Evolutionary conservation across 2,329 filamentous ascomycete genomes (phyloP).

Genomic region (Pseudogymnoascus verrucosus): DNA sequence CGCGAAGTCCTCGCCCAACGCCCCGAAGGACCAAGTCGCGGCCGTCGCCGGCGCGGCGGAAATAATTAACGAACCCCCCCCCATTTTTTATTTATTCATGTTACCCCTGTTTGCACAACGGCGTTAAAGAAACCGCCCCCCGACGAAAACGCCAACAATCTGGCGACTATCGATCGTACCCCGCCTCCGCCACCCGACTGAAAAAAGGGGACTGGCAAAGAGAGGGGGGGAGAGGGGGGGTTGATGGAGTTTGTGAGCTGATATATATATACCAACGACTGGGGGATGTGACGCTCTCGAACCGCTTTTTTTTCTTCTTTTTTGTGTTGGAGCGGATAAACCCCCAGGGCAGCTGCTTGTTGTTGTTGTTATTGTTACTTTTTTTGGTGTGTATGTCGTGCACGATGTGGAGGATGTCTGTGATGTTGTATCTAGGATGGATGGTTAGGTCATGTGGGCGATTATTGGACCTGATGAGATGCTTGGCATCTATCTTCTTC

Average conservation of each 20-base stretch:
- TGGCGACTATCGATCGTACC: not conserved
- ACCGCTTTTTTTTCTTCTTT: not conserved
- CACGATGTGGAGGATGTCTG: not conserved
- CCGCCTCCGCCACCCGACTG: not conserved
- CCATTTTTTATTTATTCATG: not conserved
- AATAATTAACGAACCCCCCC: slow-evolving; percentile 17
- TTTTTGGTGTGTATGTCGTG: not conserved
- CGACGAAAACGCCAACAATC: not conserved
- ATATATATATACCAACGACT: not conserved
- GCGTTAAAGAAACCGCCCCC: not conserved
- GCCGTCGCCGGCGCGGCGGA: slow-evolving; percentile 60
- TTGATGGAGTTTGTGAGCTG: not conserved
- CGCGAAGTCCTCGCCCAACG: slow-evolving; percentile 80
- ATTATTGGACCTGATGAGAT: not conserved
- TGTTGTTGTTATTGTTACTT: not conserved
- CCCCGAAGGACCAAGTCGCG: slow-evolving; percentile 74
- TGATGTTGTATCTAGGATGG: not conserved
- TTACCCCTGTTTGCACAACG: not conserved
- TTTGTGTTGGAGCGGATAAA: not conserved
- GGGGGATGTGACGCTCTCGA: not conserved
- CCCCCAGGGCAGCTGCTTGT: not conserved
- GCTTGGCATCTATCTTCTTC: not conserved
- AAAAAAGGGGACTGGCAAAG: not conserved
- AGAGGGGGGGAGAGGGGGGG: not conserved
- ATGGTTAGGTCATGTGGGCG: not conserved